Base-by-base conservation (phyloP, 2,329 filamentous ascomycete species). In the Ophiostoma quercus region DNA sequence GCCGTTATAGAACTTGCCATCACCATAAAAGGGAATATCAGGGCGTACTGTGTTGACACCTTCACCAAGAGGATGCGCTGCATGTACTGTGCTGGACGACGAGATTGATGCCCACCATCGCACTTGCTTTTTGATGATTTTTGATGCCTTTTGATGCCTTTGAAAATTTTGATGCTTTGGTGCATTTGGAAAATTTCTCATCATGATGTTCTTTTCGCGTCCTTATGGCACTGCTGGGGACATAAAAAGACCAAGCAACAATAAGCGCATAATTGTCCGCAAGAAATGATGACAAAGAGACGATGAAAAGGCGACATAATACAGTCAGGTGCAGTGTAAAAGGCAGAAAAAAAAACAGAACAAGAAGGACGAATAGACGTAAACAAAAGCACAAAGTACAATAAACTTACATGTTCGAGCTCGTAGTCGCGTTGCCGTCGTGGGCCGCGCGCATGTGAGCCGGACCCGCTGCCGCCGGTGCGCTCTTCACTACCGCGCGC, bases 361-460 rank as follows among this genome's bases (percentile, higher is more conserved):
- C 6, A 2, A 60, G 66, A 67, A 34, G 34, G 8, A 34, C 34
- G 34, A 32, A 11, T 1, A 37, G 66, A 62, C 19, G 12, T 43
- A 43, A 70, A 51, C 11, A 66, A 66, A 65, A 39, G 29, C 25
- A 37, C 1, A 70, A 65, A 60, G 57, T 63, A 16, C 67, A 71
- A 43, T 60, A 34, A 22, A 84, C 86, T 84, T 78, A 93, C 92
- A 83, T 89, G 90, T 78, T 96, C 92, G 68, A 95, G 84, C 72
- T 96, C 92, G 78, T 89, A 92, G 76, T 96, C 92, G 72, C 92
- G 87, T 72, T 88, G 87, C 74, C 92, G 84, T 78, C 92, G 88
- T 67, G 90, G 90, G 22, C 90, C 90, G 72, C 91, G 83, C 12
- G 85, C 84, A 72, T 87, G 87, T 72, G 85, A 83, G 68, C 87